Conservation (phyloP, 2,329 filamentous ascomycete genomes). For the Stagonosporopsis vannaccii region DNA sequence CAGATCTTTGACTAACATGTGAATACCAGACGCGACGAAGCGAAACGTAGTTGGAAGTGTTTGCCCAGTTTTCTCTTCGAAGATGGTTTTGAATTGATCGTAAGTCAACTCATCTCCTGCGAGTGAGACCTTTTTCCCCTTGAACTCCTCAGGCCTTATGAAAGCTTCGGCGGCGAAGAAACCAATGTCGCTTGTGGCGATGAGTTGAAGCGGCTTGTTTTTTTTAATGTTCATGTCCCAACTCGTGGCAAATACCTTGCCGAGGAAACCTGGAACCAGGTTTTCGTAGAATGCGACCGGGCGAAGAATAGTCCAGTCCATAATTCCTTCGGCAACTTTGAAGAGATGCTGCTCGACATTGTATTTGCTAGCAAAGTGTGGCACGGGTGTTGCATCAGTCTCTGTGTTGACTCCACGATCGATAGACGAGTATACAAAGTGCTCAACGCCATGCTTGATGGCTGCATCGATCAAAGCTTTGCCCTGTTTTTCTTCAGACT, state of each 20-base stretch:
- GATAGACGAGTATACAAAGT: constrained; percentile 50
- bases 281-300: constrained; percentile 69
- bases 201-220: constrained; percentile 43
- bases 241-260: constrained; percentile 55
- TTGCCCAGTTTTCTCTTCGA: constrained; percentile 54
- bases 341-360: constrained; percentile 67
- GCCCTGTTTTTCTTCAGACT: constrained; percentile 46
- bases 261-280: constrained; percentile 53
- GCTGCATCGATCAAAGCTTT: constrained; percentile 48
- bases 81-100: constrained; percentile 50
- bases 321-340: constrained; percentile 45
- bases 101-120: constrained; percentile 60
- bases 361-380: constrained; percentile 68
- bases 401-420: constrained; percentile 53
- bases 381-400: constrained; percentile 61
- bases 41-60: constrained; percentile 52
- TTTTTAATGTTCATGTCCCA: constrained; percentile 44
- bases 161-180: constrained; percentile 58
- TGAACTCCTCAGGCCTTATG: constrained; percentile 49
- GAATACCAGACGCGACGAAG: constrained; percentile 39
- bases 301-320: constrained; percentile 66
- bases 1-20: constrained; percentile 49
- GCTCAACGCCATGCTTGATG: constrained; percentile 38
- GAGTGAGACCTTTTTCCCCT: constrained; percentile 52
- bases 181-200: constrained; percentile 56